Evolutionary conservation across 208 protist species (phyloP), one percentile per base, ranked within the genome.

Genomic region (Acanthamoeba triangularis): DNA sequence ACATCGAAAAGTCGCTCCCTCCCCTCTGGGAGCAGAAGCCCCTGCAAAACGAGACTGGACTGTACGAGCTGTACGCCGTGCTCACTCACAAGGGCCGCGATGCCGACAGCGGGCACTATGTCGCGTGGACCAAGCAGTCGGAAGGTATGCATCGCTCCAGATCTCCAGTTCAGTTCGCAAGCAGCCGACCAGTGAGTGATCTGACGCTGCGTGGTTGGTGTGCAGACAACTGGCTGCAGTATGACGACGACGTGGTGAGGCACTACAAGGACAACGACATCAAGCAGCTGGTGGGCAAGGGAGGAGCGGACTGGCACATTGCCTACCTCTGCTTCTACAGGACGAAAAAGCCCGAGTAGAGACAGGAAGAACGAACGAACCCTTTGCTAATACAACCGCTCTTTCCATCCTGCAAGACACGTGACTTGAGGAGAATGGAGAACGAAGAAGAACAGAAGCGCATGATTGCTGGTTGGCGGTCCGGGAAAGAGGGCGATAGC

Each of bases 51-150:
- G 90, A 97, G 35, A 98, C 96, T 44, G 97, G 97, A 41, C 96
- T 93, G 18, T 98, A 98, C 96, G 98, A 98, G 67, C 95, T 98
- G 2, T 92, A 37, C 30, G 98, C 90, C 23, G 96, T 98, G 3
- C 69, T 98, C 23, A 98, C 97, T 3, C 98, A 98, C 96, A 85
- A 97, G 93, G 98, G 98, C 52, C 93, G 97, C 69, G 96, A 93
- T 23, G 96, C 97, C 16, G 97, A 98, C 80, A 94, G 95, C 65
- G 98, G 98, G 23, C 98, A 98, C 93, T 98, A 98, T 90, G 97
- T 98, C 8, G 97, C 94, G 18, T 98, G 97, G 97, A 87, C 97
- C 7, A 97, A 97, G 44, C 92, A 96, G 28, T 56, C 35, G 0
- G 91, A 95, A 35, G 67, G 74, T 82, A 94, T 28, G 30, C 44